phyloP scores from a whole-genome alignment of 352 stramenopile genomes.

The Proteromonas lacertae region DNA sequence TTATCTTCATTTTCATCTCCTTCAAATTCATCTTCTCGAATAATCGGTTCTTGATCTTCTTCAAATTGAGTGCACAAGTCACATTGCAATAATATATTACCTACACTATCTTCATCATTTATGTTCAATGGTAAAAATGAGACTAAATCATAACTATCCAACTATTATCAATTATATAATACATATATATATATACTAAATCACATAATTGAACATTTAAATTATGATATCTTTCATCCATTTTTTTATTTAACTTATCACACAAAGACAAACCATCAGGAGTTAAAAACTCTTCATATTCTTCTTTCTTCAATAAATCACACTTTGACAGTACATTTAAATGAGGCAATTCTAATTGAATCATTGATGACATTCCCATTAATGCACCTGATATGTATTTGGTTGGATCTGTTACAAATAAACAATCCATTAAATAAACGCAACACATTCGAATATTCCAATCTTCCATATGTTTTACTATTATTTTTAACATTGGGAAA shows the following conservation, averaged over 20 bases:
- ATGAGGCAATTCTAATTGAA: conserved; percentile 73
- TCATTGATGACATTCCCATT: conserved; percentile 81
- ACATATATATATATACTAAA: no score
- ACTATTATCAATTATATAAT: no score
- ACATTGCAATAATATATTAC: conserved; percentile 64
- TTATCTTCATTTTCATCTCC: no score
- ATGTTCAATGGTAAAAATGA: conserved; percentile 85
- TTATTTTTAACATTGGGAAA: conserved; percentile 66
- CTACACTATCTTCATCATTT: conserved; percentile 70
- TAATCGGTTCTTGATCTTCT: conserved; percentile 51
- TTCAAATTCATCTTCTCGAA: no score
- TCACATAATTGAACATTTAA: no score
- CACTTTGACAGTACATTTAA: conserved; percentile 96
- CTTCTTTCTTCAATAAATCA: conserved; percentile 57
- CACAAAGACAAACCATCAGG: conserved; percentile 12
- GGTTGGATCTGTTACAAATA: conserved; percentile 31
- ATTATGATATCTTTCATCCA: no score
- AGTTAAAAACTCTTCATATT: conserved; percentile 21
- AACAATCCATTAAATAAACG: conserved; percentile 70
- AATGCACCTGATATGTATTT: conserved; percentile 91
- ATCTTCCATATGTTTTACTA: conserved; percentile 65
- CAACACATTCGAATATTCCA: conserved; percentile 39
- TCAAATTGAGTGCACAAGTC: conserved; percentile 85
- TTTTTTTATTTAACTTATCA: no score
- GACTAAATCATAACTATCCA: conserved; percentile 83